Evolutionary conservation across 805 yeast species (phyloP), one percentile per base, ranked within the genome.

Genomic region (Nadsonia fulvescens): DNA sequence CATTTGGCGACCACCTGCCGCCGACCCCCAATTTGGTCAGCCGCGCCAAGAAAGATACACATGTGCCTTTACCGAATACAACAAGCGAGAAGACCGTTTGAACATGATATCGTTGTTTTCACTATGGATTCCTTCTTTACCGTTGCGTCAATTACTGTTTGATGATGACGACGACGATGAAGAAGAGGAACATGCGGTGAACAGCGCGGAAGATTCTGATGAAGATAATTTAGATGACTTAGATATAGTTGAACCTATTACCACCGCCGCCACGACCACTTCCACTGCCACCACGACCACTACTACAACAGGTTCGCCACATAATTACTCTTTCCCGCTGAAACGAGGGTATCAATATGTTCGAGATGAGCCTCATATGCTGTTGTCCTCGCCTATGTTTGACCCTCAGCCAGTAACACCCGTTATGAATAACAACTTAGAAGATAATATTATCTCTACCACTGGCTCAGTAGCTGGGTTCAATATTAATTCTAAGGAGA

Each of bases 41-140:
- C 25, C 19, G 35, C 38, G 15, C 20, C 24, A 19, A 22, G 57
- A 53, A 9, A 42, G 39, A 43, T 44, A 47, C 15, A 29, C 38
- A 7, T 50, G 25, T 47, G 57, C 12, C n/a, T 56, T 54, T 31
- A 57, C 55, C 15, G 56, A 54, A 30, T 54, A 54, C 34, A 47
- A 37, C 30, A 43, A 43, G 25, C 40, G 42, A 14, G 42, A 40
- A 5, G 54, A 53, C 30, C 32, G 33, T 5, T 37, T 53, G 14
- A 32, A 37, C 8, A 39, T 38, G n/a, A 39, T 54, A 12, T 46
- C 44, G 2, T 34, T 43, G 17, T 50, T 50, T 33, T 31, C 44
- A 4, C 32, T 51, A 15, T 51, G 53, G 51, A 38, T 53, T 5
- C 24, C 14, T 22, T 4, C 20, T 25, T 13, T 14, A 8, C 14